phyloP scores from a whole-genome alignment of 768 basidiomycete species.

The Udeniomyces megalosporus region DNA sequence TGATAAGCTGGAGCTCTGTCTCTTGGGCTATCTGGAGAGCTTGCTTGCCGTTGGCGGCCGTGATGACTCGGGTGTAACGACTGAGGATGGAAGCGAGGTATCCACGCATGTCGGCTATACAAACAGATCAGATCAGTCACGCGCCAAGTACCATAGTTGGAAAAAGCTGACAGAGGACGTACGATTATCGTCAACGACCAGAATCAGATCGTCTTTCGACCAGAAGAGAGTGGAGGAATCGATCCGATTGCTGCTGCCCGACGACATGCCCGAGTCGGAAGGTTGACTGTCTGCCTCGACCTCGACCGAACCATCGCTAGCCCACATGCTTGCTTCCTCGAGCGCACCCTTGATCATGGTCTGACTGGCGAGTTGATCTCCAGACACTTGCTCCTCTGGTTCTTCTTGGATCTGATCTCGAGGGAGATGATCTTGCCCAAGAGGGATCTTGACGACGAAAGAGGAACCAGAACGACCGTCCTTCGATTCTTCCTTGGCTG shows the following conservation, averaged over 20 bases:
- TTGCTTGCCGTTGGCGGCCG: constrained; percentile 20
- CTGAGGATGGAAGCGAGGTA: constrained; percentile 24
- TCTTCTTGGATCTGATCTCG: neutral
- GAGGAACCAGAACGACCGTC: neutral
- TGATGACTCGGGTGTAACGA: constrained; percentile 27
- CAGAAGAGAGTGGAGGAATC: constrained; percentile 30
- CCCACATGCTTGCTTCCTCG: neutral
- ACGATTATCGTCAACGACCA: constrained; percentile 11
- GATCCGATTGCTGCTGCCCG: constrained; percentile 21
- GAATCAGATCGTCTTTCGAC: constrained; percentile 18
- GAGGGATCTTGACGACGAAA: neutral
- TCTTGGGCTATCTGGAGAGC: neutral
- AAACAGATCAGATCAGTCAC: neutral
- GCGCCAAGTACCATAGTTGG: too few species aligned
- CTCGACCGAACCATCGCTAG: neutral
- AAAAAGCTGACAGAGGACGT: neutral
- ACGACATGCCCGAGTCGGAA: constrained; percentile 12
- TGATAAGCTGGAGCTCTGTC: constrained; percentile 25
- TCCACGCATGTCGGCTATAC: neutral
- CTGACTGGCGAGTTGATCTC: neutral
- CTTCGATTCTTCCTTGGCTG: neutral
- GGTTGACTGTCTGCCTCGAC: neutral
- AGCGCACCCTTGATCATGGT: neutral
- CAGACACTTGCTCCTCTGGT: neutral
- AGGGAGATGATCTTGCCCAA: neutral